These are phyloP conservation scores for Pestalotiopsis fici DNA, from an alignment of 2,329 filamentous ascomycete species.

Conservation along the genomic window DNA sequence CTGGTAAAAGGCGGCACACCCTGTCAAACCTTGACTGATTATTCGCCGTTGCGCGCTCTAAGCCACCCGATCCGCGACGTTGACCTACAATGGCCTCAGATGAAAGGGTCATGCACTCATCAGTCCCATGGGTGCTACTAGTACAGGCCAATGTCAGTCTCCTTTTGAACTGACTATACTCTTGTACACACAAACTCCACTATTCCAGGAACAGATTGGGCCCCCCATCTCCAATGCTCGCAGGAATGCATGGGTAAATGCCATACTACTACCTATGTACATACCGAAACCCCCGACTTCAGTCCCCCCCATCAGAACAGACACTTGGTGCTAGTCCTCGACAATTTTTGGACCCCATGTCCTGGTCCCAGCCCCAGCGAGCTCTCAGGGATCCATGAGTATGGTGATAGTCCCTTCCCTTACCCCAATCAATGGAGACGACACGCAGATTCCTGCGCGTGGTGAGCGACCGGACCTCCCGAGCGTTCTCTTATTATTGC, in stretches of 20 bases:
- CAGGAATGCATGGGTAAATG: background rate
- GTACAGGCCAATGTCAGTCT: background rate
- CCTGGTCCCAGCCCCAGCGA: background rate
- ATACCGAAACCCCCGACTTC: background rate
- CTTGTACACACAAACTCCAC: background rate
- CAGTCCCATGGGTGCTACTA: background rate
- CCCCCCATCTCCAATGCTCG: background rate
- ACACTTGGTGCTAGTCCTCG: background rate
- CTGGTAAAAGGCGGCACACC: background rate
- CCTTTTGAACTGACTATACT: background rate
- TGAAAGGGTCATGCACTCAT: background rate
- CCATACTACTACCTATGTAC: too few species aligned
- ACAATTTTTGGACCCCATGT: background rate
- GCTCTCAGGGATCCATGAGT: background rate
- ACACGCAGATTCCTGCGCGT: background rate
- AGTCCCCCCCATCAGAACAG: background rate
- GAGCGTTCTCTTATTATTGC: background rate
- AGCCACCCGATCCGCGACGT: constrained; percentile 4
- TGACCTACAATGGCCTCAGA: background rate
- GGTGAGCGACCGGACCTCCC: background rate
- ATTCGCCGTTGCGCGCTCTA: background rate
- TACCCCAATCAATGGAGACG: background rate
- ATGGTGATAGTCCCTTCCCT: background rate
- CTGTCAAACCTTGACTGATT: background rate
- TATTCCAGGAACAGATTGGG: background rate